Evolutionary conservation across 495 filamentous ascomycete genomes (phyloP).

Genomic region (Aspergillus haitiensis): DNA sequence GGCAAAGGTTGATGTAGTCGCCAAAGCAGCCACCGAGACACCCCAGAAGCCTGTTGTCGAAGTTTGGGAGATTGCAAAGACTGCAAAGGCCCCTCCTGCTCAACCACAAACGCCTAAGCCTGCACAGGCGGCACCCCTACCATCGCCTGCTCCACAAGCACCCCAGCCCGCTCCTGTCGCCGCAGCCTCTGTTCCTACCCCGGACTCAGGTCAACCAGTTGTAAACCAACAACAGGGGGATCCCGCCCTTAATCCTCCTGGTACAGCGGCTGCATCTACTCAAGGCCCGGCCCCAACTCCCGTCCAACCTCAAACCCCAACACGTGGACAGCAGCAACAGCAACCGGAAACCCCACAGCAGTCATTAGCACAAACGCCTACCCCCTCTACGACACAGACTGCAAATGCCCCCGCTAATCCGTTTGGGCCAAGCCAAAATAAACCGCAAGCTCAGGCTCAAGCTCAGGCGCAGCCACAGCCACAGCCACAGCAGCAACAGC

Average conservation of each 20-base stretch:
- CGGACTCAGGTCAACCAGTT: conserved; percentile 18
- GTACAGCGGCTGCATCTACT: conserved; percentile 23
- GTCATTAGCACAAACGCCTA: conserved; percentile 16
- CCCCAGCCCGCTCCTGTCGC: conserved; percentile 31
- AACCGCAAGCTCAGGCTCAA: background rate
- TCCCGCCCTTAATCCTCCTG: conserved; percentile 24
- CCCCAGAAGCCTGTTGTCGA: conserved; percentile 77
- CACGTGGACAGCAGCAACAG: conserved; percentile 15
- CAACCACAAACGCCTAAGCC: conserved; percentile 35
- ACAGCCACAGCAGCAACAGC: background rate
- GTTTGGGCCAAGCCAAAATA: conserved; percentile 35
- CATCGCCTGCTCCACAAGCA: conserved; percentile 30
- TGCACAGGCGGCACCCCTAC: conserved; percentile 32
- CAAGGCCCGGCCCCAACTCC: conserved; percentile 18
- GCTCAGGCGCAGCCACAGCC: no score
- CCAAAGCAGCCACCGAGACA: conserved; percentile 77
- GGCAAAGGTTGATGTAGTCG: conserved; percentile 75
- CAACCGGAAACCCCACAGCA: conserved; percentile 18
- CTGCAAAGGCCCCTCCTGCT: conserved; percentile 59
- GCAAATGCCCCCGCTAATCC: conserved; percentile 29
- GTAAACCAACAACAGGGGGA: conserved; percentile 17
- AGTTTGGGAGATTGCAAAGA: conserved; percentile 80
- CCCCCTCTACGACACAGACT: conserved; percentile 8
- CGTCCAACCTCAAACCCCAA: conserved; percentile 16
- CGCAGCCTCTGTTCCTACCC: conserved; percentile 17